Evolutionary conservation across 2,329 filamentous ascomycete genomes (phyloP), one percentile per base, ranked within the genome.

Genomic region (Phialophora chinensis): DNA sequence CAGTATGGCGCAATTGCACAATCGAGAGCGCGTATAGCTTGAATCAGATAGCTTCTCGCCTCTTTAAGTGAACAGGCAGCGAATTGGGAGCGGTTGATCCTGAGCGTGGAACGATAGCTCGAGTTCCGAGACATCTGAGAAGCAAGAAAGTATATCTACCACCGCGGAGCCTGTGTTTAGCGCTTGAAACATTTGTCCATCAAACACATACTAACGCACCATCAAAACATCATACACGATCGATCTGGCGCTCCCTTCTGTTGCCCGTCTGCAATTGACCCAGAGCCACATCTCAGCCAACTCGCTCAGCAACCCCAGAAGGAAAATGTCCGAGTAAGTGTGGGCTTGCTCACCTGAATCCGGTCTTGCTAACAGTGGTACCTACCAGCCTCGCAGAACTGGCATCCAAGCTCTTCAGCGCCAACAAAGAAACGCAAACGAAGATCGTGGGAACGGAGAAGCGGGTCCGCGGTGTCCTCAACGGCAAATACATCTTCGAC

Each of bases 401-500:
- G 4, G 72, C 53, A 14, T 66, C 68, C 25, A 72, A 72, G 55
- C 68, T 73, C 61, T 71, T 73, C 66, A 53, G 66, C 42, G 52
- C 68, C 14, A 57, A 66, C 17, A 14, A 38, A 17, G 66, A 67
- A 4, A 72, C 67, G 38, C 63, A 52, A 10, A 65, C 67, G 7
- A 71, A 72, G 62, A 70, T 72, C 25, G 54, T 70, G 7, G 38
- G 66, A 17, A 71, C 71, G 1, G 64, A 66, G 25, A 73, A 73
- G 64, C 69, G 71, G 11, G 63, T 73, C 23, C 71, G 72, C 31
- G 72, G 71, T 12, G 38, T 72, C 20, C 62, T 73, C 6, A 69
- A 72, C 56, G 66, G 67, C 55, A 52, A 69, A 65, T 69, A 57
- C 62, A 69, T 73, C 60, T 73, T 73, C 66, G 69, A 72, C 65